A percentile compares a stretch with the other conserved stretches of the same genome.
These are phyloP conservation scores for Paracamarosporium sp. DNA, from an alignment of 2,329 filamentous ascomycete species.

Conservation along the genomic window DNA sequence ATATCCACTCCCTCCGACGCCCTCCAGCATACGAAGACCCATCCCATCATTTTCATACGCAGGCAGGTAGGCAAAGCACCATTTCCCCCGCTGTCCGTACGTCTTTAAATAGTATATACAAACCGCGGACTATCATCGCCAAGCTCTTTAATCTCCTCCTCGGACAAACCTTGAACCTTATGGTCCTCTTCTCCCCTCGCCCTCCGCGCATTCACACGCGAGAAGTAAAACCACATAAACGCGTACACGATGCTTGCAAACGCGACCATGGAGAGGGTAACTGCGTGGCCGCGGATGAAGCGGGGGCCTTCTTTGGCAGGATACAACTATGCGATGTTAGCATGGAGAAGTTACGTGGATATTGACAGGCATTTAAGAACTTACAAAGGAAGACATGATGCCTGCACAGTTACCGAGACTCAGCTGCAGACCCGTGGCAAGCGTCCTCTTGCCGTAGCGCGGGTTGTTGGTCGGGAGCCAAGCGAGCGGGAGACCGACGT, in stretches of 20 bases:
- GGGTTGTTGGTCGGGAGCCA: slow-evolving; percentile 73
- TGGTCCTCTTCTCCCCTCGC: slow-evolving; percentile 50
- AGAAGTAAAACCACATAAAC: slow-evolving; percentile 48
- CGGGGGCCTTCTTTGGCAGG: slow-evolving; percentile 51
- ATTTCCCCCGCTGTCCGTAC: background rate
- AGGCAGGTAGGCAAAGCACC: no score
- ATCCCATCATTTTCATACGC: no score
- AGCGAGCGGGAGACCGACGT: slow-evolving; percentile 61
- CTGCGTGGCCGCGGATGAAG: slow-evolving; percentile 60
- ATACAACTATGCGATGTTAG: slow-evolving; percentile 48
- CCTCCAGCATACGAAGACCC: background rate
- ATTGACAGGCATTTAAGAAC: slow-evolving; percentile 20
- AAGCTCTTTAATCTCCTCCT: slow-evolving; percentile 53
- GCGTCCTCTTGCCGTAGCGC: slow-evolving; percentile 77
- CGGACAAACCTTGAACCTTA: slow-evolving; percentile 47
- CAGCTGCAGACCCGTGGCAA: slow-evolving; percentile 73
- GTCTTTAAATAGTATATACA: slow-evolving; percentile 47
- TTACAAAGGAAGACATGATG: slow-evolving; percentile 75
- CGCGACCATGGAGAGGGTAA: slow-evolving; percentile 58
- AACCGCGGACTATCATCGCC: slow-evolving; percentile 56
- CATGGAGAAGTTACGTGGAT: background rate
- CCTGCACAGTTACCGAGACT: slow-evolving; percentile 74
- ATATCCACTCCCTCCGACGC: no score
- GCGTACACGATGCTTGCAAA: slow-evolving; percentile 48
- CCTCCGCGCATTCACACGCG: slow-evolving; percentile 46